Evolutionary conservation across 345 rosid species (phyloP).

Genomic region (Aquilaria malaccensis): DNA sequence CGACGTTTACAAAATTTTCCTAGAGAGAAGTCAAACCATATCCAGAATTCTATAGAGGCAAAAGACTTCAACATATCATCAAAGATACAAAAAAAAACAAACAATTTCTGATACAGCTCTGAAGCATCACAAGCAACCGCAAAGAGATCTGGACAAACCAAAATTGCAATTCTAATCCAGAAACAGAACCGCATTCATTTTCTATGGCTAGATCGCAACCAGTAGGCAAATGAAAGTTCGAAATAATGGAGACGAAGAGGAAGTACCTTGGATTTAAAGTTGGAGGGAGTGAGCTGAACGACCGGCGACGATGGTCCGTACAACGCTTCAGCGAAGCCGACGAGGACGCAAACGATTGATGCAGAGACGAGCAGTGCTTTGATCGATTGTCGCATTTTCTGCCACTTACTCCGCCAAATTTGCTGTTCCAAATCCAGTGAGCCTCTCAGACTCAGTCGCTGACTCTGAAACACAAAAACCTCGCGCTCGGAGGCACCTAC

Average conservation of each 20-base stretch:
- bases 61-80: neutral
- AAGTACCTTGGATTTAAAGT: constrained; percentile 94
- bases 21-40: no score
- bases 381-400: constrained; percentile 30
- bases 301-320: constrained; percentile 97
- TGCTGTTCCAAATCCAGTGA: constrained; percentile 13
- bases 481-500: constrained; percentile 17
- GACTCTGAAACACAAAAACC: constrained; percentile 9
- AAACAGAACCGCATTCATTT: no score
- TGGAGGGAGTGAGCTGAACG: constrained; percentile 89
- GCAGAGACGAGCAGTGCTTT: constrained; percentile 24
- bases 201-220: no score
- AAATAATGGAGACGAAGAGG: neutral
- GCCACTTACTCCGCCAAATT: constrained; percentile 21
- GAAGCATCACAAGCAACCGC: no score
- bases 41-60: no score
- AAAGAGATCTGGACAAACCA: neutral
- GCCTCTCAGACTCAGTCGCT: constrained; percentile 11
- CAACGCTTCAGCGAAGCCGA: constrained; percentile 40
- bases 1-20: no score
- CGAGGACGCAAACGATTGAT: constrained; percentile 18
- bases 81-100: neutral
- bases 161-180: neutral
- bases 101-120: neutral
- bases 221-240: constrained; percentile 3